A percentile compares a stretch with the other conserved stretches of the same genome.
Evolutionary conservation across 305 asterid genomes (phyloP).

Genomic region (Fraxinus sp.): DNA sequence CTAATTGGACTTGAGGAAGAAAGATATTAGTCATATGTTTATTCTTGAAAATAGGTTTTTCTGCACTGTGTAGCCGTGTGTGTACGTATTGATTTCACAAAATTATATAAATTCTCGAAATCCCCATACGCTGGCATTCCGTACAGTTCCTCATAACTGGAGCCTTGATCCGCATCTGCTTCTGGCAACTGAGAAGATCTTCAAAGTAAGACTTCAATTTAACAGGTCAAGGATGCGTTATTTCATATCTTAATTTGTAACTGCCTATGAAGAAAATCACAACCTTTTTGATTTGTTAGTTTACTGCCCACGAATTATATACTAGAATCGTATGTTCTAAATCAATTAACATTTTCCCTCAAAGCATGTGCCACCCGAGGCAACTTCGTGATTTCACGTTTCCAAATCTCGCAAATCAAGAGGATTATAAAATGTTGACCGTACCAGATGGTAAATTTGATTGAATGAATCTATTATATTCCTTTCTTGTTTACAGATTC

Average conservation of each 20-base stretch:
- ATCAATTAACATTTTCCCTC: background rate
- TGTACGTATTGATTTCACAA: background rate
- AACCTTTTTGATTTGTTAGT: background rate
- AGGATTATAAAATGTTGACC: background rate
- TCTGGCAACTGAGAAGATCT: background rate
- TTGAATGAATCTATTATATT: background rate
- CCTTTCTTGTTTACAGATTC: background rate
- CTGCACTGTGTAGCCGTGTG: background rate
- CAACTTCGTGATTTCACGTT: background rate
- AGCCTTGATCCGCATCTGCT: background rate
- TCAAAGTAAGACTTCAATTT: background rate
- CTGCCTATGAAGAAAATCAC: background rate
- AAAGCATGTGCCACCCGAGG: background rate
- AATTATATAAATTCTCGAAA: background rate
- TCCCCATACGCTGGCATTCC: background rate
- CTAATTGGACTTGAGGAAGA: background rate
- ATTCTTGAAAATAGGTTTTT: background rate
- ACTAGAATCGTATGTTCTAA: background rate
- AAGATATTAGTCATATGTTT: background rate
- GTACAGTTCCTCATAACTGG: background rate
- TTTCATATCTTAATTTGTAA: background rate
- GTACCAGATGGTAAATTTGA: background rate
- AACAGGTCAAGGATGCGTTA: background rate
- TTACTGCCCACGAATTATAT: background rate
- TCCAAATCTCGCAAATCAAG: background rate